Evolutionary conservation across 1,284 basidiomycete species (phyloP).

Genomic region (Sanguinoderma infundibulare): DNA sequence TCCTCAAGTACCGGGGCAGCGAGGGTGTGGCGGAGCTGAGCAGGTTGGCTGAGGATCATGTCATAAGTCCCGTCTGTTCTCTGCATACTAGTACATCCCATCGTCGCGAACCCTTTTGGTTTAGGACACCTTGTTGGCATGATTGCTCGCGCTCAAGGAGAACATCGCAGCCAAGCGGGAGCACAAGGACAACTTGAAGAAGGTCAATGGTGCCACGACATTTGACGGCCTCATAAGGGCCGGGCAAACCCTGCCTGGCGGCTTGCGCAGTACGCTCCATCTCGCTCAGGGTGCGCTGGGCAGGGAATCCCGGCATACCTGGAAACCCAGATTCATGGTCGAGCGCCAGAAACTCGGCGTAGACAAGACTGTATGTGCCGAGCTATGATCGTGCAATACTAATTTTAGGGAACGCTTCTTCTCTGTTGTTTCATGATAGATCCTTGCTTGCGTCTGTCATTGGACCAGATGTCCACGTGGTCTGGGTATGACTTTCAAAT

Average conservation of each 20-base stretch:
- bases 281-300: conserved; percentile 39
- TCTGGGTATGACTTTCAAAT: too few relatives aligned
- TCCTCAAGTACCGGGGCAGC: conserved; percentile 57
- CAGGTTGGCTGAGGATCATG: conserved; percentile 39
- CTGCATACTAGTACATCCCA: neutral
- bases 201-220: conserved; percentile 10
- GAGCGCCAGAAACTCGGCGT: conserved; percentile 40
- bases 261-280: conserved; percentile 34
- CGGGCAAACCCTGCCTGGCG: conserved; percentile 41
- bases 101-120: neutral
- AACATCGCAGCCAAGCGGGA: conserved; percentile 28
- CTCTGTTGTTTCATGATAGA: too few relatives aligned
- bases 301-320: conserved; percentile 30
- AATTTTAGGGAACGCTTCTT: conserved; percentile 7
- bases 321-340: conserved; percentile 30
- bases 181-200: conserved; percentile 23
- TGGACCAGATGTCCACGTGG: too few relatives aligned
- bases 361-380: conserved; percentile 38
- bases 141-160: conserved; percentile 37
- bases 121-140: conserved; percentile 41
- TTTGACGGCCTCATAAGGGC: conserved; percentile 37
- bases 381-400: conserved; percentile 30
- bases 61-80: conserved; percentile 31
- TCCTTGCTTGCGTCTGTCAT: too few relatives aligned
- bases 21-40: conserved; percentile 41